A percentile compares a stretch with the other conserved stretches of the same genome.
Conservation (phyloP, 2,329 filamentous ascomycete species). For the Tolypocladium cylindrosporum region DNA sequence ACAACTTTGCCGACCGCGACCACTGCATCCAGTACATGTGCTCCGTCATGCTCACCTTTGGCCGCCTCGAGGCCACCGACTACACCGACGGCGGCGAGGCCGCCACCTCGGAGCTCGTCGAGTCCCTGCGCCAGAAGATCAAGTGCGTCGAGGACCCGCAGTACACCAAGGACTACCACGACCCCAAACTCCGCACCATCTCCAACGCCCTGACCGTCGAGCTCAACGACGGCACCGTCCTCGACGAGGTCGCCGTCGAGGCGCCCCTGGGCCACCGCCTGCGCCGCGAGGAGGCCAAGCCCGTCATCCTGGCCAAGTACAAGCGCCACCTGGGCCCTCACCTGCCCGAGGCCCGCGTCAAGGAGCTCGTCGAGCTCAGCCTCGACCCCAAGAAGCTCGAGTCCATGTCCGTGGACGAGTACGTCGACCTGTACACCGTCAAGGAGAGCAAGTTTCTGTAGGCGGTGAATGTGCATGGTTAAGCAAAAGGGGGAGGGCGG, state of each 20-base stretch:
- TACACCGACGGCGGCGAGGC: conserved; percentile 91
- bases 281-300: conserved; percentile 92
- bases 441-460: conserved; percentile 50
- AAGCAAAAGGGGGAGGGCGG: not conserved
- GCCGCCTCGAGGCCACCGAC: conserved; percentile 85
- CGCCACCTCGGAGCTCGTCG: conserved; percentile 79
- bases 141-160: conserved; percentile 91
- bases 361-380: conserved; percentile 73
- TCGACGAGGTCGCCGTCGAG: conserved; percentile 87
- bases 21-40: conserved; percentile 99
- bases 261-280: conserved; percentile 88
- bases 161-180: conserved; percentile 92
- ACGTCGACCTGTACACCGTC: conserved; percentile 72
- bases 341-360: conserved; percentile 65
- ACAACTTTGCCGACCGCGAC: conserved; percentile 99
- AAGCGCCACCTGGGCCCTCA: conserved; percentile 83
- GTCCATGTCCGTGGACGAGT: conserved; percentile 77
- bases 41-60: conserved; percentile 88
- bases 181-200: conserved; percentile 88
- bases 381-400: conserved; percentile 68
- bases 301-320: conserved; percentile 92
- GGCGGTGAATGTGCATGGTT: not conserved
- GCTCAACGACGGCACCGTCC: conserved; percentile 84
- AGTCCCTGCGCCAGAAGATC: conserved; percentile 88
- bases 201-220: conserved; percentile 93